Conservation (phyloP, 164 flowering plant genomes). For the Platanus orientalis region DNA sequence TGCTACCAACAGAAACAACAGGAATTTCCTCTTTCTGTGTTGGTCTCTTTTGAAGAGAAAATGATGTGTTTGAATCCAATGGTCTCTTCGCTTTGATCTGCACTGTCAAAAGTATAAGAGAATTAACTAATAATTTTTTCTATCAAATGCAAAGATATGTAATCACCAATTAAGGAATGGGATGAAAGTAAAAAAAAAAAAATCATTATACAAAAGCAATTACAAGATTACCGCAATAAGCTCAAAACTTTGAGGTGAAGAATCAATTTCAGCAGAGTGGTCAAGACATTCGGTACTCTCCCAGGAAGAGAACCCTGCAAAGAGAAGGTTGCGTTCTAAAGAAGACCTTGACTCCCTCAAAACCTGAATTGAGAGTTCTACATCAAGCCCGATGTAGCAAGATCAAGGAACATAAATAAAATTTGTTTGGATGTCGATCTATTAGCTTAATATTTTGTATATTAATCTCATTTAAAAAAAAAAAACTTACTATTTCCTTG, state of each 20-base stretch:
- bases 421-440: background rate
- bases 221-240: conserved; percentile 22
- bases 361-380: conserved; percentile 11
- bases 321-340: conserved; percentile 21
- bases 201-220: background rate
- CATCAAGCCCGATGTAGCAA: conserved; percentile 4
- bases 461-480: too few species aligned
- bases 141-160: background rate
- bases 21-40: conserved; percentile 10
- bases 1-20: conserved; percentile 9
- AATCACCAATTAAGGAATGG: background rate
- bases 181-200: background rate
- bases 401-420: background rate
- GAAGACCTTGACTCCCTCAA: conserved; percentile 19
- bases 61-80: conserved; percentile 7
- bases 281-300: conserved; percentile 21
- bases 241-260: conserved; percentile 20
- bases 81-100: conserved; percentile 24
- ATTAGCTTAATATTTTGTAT: too few species aligned
- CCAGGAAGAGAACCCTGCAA: conserved; percentile 19
- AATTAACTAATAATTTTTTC: background rate
- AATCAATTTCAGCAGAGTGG: conserved; percentile 23
- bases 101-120: conserved; percentile 12
- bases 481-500: conserved; percentile 18
- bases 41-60: conserved; percentile 9